phyloP scores from a whole-genome alignment of 2,329 filamentous ascomycete genomes.

The Ophiostoma ips region DNA sequence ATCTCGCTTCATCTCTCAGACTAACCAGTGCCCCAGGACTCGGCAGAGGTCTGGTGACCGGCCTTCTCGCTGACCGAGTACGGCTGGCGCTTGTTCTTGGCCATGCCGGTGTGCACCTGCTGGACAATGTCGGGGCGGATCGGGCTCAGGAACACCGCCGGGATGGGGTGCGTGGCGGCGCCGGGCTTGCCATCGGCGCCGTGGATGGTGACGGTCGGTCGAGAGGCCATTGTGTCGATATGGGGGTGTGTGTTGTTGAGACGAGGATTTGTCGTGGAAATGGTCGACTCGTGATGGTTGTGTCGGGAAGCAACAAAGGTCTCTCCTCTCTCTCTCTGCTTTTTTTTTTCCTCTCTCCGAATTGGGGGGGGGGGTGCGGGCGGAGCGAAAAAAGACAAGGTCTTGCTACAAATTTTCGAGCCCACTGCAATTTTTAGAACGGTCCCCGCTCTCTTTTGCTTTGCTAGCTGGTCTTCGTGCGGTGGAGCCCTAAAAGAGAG shows the following conservation, averaged over 20 bases:
- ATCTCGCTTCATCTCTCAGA: not conserved
- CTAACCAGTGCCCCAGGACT: constrained; percentile 99
- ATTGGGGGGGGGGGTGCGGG: not conserved
- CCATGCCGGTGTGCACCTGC: constrained; percentile 97
- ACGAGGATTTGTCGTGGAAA: constrained; percentile 4
- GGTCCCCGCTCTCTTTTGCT: not conserved
- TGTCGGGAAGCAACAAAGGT: not conserved
- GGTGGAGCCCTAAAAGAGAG: constrained; percentile 12
- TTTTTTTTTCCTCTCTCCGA: not conserved
- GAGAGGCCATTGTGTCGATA: constrained; percentile 59
- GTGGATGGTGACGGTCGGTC: constrained; percentile 96
- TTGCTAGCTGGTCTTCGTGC: constrained; percentile 7
- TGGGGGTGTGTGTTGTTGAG: not conserved
- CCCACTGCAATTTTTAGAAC: constrained; percentile 7
- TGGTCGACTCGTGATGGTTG: constrained; percentile 4
- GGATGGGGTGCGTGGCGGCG: constrained; percentile 80
- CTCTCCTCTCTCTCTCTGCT: not conserved
- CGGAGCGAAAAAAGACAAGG: not conserved
- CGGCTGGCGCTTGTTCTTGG: constrained; percentile 99
- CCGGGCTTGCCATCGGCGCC: constrained; percentile 88
- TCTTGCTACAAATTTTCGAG: constrained; percentile 4
- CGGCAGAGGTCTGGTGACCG: constrained; percentile 98
- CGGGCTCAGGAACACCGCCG: constrained; percentile 90
- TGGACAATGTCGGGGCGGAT: constrained; percentile 99
- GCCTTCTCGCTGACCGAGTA: constrained; percentile 99